Evolutionary conservation across 2,329 filamentous ascomycete species (phyloP).

Genomic region (Fusarium sulawesiense): DNA sequence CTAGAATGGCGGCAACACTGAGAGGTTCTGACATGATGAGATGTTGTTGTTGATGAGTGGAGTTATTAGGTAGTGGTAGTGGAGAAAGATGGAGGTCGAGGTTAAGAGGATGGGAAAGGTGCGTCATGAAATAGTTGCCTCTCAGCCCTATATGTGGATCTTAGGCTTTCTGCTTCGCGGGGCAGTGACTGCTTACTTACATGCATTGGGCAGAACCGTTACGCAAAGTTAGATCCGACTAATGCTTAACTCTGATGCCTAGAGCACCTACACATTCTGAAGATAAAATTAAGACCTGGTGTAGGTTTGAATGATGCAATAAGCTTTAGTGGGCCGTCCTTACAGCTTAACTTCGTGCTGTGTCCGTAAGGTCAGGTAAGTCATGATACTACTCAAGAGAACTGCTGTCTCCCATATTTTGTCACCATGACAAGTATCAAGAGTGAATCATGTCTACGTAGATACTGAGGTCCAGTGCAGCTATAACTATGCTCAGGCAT

Average conservation of each 20-base stretch:
- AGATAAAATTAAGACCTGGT: not conserved
- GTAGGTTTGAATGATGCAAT: not conserved
- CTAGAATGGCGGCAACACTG: constrained; percentile 57
- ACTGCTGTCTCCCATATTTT: not conserved
- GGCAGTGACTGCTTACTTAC: constrained; percentile 18
- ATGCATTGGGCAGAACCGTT: not conserved
- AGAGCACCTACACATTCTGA: not conserved
- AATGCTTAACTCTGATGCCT: not conserved
- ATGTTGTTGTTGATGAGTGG: not conserved
- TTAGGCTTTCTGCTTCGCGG: constrained; percentile 12
- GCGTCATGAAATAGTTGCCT: constrained; percentile 46
- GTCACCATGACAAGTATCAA: not conserved
- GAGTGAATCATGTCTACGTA: no score
- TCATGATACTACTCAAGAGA: not conserved
- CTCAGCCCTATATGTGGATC: constrained; percentile 48
- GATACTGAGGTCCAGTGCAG: no score
- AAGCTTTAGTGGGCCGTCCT: not conserved
- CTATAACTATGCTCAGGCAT: not conserved
- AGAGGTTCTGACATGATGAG: constrained; percentile 45
- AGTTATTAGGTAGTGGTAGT: constrained; percentile 1
- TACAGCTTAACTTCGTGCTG: not conserved
- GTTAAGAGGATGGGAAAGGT: constrained; percentile 8
- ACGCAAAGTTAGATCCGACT: not conserved
- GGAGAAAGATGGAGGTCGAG: constrained; percentile 11
- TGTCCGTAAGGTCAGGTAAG: not conserved